These are phyloP conservation scores for Macrotyloma uniflorum DNA, from an alignment of 306 rosid genomes.

Conservation along the genomic window DNA sequence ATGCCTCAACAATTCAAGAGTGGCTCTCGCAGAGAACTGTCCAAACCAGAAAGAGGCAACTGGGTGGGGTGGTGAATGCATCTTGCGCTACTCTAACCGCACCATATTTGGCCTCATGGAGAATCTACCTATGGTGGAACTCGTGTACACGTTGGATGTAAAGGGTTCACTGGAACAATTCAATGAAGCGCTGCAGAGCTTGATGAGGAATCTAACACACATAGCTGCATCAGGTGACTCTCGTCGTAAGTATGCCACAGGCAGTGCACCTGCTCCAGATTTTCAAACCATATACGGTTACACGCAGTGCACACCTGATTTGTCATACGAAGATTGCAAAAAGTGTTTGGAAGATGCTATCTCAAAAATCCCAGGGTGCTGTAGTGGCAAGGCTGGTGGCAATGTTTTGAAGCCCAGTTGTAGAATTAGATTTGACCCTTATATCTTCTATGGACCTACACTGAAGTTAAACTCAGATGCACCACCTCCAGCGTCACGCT, in stretches of 20 bases:
- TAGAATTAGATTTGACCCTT: constrained; percentile 14
- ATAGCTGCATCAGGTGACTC: background rate
- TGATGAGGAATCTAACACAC: background rate
- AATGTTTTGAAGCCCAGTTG: constrained; percentile 39
- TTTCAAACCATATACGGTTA: constrained; percentile 10
- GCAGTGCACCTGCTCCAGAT: background rate
- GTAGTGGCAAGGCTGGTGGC: constrained; percentile 16
- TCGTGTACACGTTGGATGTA: background rate
- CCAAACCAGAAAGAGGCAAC: constrained; percentile 52
- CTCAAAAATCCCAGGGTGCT: background rate
- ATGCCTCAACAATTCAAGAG: constrained; percentile 41
- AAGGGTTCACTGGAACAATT: background rate
- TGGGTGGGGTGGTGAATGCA: constrained; percentile 37
- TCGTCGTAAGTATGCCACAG: constrained; percentile 4
- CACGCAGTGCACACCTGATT: constrained; percentile 50
- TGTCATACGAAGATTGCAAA: constrained; percentile 9
- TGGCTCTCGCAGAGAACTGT: constrained; percentile 30
- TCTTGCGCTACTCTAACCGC: constrained; percentile 45
- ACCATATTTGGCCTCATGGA: constrained; percentile 27
- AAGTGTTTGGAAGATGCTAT: constrained; percentile 15
- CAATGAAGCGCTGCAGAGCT: background rate
- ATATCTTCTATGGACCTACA: background rate
- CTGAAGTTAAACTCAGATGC: background rate
- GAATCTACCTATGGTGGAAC: background rate
- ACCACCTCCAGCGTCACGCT: background rate